phyloP scores from a whole-genome alignment of 768 basidiomycete genomes.

The Lactifluus echinatus region DNA sequence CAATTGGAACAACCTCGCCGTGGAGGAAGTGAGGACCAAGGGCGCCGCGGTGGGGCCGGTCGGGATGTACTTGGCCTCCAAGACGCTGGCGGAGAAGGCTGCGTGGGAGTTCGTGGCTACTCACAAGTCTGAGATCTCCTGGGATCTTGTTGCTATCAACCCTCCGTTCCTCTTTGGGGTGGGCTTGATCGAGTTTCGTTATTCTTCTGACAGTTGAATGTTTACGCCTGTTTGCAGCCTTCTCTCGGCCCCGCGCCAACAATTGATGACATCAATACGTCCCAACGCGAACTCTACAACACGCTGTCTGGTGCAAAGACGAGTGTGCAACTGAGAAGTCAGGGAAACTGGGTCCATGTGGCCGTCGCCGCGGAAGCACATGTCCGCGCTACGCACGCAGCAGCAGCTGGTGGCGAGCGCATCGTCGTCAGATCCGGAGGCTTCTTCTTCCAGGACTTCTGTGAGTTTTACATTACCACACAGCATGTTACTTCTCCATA shows the following conservation, averaged over 20 bases:
- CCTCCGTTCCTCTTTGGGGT: constrained; percentile 35
- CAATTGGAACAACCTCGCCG: constrained; percentile 47
- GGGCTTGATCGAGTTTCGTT: not conserved
- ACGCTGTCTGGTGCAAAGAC: constrained; percentile 1
- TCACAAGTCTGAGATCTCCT: constrained; percentile 35
- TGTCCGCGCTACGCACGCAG: not conserved
- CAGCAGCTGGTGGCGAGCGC: constrained; percentile 9
- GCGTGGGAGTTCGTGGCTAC: constrained; percentile 43
- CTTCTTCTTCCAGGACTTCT: constrained; percentile 8
- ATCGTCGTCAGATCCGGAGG: constrained; percentile 1
- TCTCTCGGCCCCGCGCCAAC: constrained; percentile 22
- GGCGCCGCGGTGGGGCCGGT: constrained; percentile 35
- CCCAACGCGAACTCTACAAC: constrained; percentile 12
- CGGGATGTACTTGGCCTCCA: constrained; percentile 46
- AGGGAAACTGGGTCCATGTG: constrained; percentile 6
- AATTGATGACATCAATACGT: constrained; percentile 11
- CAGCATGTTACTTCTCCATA: too few relatives aligned
- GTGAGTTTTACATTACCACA: not conserved
- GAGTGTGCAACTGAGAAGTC: not conserved
- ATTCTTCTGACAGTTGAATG: not conserved
- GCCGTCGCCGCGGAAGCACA: constrained; percentile 3
- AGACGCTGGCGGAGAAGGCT: constrained; percentile 52
- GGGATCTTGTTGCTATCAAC: constrained; percentile 46
- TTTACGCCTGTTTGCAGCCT: constrained; percentile 17
- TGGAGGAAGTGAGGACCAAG: constrained; percentile 38